Base-by-base conservation (phyloP, 23 red algal genomes). In the Pyropia haitanensis region DNA sequence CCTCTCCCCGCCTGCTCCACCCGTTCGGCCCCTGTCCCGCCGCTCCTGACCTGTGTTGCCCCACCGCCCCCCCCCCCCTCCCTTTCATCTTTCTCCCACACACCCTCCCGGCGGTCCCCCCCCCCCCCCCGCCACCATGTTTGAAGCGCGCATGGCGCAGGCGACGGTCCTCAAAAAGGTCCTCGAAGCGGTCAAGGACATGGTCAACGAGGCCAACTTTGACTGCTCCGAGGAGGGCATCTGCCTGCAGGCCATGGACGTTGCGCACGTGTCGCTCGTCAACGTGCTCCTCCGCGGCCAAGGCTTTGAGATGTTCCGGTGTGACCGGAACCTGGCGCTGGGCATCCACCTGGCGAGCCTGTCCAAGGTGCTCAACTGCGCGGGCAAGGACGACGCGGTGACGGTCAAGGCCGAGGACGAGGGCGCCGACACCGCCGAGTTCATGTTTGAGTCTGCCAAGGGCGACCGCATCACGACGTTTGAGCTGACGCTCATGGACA, bases 401-500 rank as follows among this genome's bases (percentile, higher is more conserved):
- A 96, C 86, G 61, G 65, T 96, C 13, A 79, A 86, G 21, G 83
- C 83, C 18, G 70, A 81, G 30, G 78, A 85, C 54, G 75, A 85
- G 30, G 82, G 81, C 44, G 69, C 78, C 26, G 85, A 96, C 63
- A 79, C 64, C 18, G 81, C 78, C 2, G 82, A 88, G 58, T 86
- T 96, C 77, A 73, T 96, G 34, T 96, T 96, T 62, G 91, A 96
- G 48, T 78, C 70, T 14, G 63, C 61, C 16, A 73, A 59, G 13
- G 77, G 70, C 15, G 91, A 96, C 65, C 83, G 91, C 51, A 78
- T 96, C 21, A 75, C 82, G 10, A 78, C 82, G 65, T 96, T 96
- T 67, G 77, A 96, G 65, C 62, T 96, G 25, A 96, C 90, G 48
- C 75, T 96, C 26, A 96, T 96, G 91, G 91, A 89, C 64, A 96